Conservation (phyloP, 1,284 basidiomycete genomes). For the Fomitopsis betulina region DNA sequence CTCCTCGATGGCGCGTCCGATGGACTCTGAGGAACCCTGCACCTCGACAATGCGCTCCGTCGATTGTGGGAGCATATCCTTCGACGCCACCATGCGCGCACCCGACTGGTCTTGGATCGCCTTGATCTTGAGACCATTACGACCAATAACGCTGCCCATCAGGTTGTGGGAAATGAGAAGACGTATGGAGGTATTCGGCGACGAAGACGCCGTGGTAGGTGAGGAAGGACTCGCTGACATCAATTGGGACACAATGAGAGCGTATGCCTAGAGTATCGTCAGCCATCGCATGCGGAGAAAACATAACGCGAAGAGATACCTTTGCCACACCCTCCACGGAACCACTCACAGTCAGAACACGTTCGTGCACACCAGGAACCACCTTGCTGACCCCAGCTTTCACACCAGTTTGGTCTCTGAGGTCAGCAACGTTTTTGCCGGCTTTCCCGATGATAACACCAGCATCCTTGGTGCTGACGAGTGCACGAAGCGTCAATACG, state of each 20-base stretch:
- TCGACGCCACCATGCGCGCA: slow-evolving; percentile 95
- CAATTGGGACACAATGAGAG: slow-evolving; percentile 91
- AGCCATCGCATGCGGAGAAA: neutral
- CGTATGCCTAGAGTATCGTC: slow-evolving; percentile 68
- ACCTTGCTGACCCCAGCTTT: slow-evolving; percentile 99
- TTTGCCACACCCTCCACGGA: slow-evolving; percentile 89
- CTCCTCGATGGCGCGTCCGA: slow-evolving; percentile 89
- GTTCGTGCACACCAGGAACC: slow-evolving; percentile 95
- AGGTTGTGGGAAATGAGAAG: slow-evolving; percentile 98
- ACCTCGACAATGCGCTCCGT: slow-evolving; percentile 98
- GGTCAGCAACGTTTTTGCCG: slow-evolving; percentile 95
- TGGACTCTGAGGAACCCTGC: slow-evolving; percentile 88
- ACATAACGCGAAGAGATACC: slow-evolving; percentile 37
- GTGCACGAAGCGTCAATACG: slow-evolving; percentile 82
- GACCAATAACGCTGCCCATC: slow-evolving; percentile 99
- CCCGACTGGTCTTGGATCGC: slow-evolving; percentile 98
- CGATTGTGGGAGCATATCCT: slow-evolving; percentile 98
- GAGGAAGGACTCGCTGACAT: slow-evolving; percentile 72
- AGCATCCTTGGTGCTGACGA: slow-evolving; percentile 95
- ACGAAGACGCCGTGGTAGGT: slow-evolving; percentile 57
- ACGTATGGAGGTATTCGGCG: slow-evolving; percentile 82
- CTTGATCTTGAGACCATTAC: slow-evolving; percentile 97
- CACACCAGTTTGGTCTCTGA: slow-evolving; percentile 92
- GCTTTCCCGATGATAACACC: slow-evolving; percentile 96
- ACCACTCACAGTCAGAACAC: slow-evolving; percentile 92